Evolutionary conservation across 2,329 filamentous ascomycete species (phyloP).

Genomic region (Hypoxylon sp.): DNA sequence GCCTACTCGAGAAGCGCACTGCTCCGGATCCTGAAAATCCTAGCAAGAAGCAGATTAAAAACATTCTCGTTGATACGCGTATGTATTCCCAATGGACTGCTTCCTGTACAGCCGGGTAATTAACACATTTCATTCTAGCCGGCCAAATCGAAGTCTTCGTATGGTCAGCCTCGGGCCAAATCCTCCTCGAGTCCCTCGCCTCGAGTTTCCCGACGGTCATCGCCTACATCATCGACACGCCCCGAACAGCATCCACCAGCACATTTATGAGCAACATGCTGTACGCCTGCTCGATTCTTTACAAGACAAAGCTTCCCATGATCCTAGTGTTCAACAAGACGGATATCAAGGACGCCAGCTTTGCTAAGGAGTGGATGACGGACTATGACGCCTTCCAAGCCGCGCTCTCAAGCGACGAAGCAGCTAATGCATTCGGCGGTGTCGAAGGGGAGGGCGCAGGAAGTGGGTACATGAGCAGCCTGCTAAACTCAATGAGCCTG

Average conservation of each 20-base stretch:
- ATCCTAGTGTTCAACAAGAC: constrained; percentile 99
- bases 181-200: constrained; percentile 91
- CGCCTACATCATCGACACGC: constrained; percentile 97
- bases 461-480: constrained; percentile 94
- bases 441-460: constrained; percentile 79
- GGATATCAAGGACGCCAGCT: constrained; percentile 90
- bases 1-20: constrained; percentile 89
- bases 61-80: constrained; percentile 93
- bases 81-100: constrained; percentile 37
- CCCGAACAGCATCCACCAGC: constrained; percentile 89
- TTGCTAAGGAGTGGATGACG: constrained; percentile 99
- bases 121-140: constrained; percentile 56
- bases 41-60: constrained; percentile 75
- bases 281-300: constrained; percentile 97
- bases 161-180: constrained; percentile 95
- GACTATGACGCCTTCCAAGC: constrained; percentile 97
- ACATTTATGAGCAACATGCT: constrained; percentile 99
- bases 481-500: constrained; percentile 97
- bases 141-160: constrained; percentile 99
- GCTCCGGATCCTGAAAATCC: constrained; percentile 73
- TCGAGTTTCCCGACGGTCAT: constrained; percentile 97
- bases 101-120: constrained; percentile 5
- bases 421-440: constrained; percentile 80
- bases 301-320: constrained; percentile 99
- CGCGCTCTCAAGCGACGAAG: constrained; percentile 85